Percentiles rank a stretch among this genome's conserved stretches.
Evolutionary conservation across 78 protist genomes (phyloP).

Genomic region (Dictyostelium brefeldianum): DNA sequence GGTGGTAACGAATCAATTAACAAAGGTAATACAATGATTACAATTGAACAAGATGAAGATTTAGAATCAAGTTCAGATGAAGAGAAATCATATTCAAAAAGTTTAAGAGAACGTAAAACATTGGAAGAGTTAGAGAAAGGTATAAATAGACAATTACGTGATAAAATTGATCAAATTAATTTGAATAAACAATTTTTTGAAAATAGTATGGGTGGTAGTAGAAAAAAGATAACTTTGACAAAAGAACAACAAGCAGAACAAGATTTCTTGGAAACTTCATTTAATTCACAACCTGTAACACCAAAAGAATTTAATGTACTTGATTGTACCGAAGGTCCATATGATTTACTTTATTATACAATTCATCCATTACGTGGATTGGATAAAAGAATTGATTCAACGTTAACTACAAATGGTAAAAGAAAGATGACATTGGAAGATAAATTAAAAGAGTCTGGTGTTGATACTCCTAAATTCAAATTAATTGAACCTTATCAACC

Average conservation of each 20-base stretch:
- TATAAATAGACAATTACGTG: constrained; percentile 50
- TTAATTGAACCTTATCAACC: constrained; percentile 17
- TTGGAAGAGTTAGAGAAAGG: constrained; percentile 59
- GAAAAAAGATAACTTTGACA: constrained; percentile 8
- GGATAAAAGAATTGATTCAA: constrained; percentile 9
- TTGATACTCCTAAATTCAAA: constrained; percentile 23
- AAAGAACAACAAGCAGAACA: constrained; percentile 47
- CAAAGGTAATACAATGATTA: background rate
- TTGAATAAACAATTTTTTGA: constrained; percentile 51
- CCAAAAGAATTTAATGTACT: background rate
- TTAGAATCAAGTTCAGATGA: constrained; percentile 59
- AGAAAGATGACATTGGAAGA: constrained; percentile 30
- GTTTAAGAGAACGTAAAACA: constrained; percentile 47
- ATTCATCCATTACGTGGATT: constrained; percentile 59
- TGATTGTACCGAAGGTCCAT: constrained; percentile 32
- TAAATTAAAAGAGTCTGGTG: constrained; percentile 38
- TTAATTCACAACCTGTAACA: background rate
- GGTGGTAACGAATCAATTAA: background rate
- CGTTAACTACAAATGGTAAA: constrained; percentile 7
- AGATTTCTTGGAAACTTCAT: constrained; percentile 33
- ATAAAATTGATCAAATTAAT: constrained; percentile 49
- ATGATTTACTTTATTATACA: constrained; percentile 43
- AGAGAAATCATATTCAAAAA: constrained; percentile 21
- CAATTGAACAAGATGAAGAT: constrained; percentile 13
- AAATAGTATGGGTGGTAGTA: background rate